phyloP scores from a whole-genome alignment of 768 basidiomycete species.

The Filobasidium wieringae region DNA sequence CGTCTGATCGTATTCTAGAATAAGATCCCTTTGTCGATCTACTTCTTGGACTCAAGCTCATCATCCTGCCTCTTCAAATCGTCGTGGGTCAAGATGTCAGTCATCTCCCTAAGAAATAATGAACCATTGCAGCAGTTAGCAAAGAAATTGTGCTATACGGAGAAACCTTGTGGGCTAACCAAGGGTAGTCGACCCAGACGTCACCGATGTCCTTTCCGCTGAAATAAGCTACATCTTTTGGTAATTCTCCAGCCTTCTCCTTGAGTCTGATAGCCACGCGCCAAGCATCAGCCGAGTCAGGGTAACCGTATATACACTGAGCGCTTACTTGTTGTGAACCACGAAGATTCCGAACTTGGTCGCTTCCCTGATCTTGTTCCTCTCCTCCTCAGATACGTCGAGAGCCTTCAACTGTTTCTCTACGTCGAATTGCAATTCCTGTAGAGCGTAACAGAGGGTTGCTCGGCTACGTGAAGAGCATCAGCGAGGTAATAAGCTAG shows the following conservation, averaged over 20 bases:
- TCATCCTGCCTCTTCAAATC: slow-evolving; percentile 17
- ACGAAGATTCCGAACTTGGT: slow-evolving; percentile 89
- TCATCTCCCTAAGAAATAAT: slow-evolving; percentile 11
- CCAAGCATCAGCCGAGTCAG: not conserved
- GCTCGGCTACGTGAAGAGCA: not conserved
- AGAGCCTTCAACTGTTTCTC: slow-evolving; percentile 48
- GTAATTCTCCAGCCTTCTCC: slow-evolving; percentile 64
- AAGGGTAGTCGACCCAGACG: slow-evolving; percentile 42
- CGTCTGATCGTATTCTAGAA: too few species aligned
- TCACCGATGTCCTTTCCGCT: slow-evolving; percentile 55
- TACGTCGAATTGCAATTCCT: slow-evolving; percentile 81
- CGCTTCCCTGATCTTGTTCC: slow-evolving; percentile 58
- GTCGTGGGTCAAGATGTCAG: slow-evolving; percentile 16
- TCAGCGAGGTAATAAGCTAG: not conserved
- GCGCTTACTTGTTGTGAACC: slow-evolving; percentile 42
- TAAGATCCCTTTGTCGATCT: too few species aligned
- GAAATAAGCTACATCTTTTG: slow-evolving; percentile 59
- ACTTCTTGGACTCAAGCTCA: slow-evolving; percentile 1
- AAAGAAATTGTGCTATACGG: too few species aligned
- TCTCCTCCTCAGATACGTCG: slow-evolving; percentile 53
- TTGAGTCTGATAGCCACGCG: slow-evolving; percentile 54
- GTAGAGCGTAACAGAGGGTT: slow-evolving; percentile 63
- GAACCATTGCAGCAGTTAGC: too few species aligned
- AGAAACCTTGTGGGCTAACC: too few species aligned
- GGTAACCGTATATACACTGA: not conserved